Evolutionary conservation across 148 eudicot species (phyloP).

Genomic region (Nyssa sinensis): DNA sequence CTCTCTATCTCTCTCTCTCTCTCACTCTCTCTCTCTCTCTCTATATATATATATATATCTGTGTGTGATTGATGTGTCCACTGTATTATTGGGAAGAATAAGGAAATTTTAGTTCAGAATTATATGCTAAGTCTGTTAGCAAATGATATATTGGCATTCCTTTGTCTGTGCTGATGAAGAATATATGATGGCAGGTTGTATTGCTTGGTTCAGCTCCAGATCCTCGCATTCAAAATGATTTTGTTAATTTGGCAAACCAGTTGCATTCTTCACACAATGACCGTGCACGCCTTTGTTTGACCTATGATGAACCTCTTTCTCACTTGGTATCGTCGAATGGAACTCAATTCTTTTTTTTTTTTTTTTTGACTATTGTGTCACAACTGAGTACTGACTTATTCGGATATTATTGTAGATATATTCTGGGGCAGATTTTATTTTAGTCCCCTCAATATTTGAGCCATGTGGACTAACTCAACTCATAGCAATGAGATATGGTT

Average conservation of each 20-base stretch:
- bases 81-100: background rate
- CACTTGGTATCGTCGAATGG: conserved; percentile 66
- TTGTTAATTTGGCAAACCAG: conserved; percentile 71
- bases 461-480: conserved; percentile 99
- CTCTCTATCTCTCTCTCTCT: too few relatives aligned
- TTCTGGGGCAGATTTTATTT: conserved; percentile 92
- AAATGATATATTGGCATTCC: background rate
- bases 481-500: conserved; percentile 96
- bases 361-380: background rate
- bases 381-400: conserved; percentile 2
- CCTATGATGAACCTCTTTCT: conserved; percentile 96
- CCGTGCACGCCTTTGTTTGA: conserved; percentile 87
- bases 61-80: background rate
- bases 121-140: too few relatives aligned
- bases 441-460: conserved; percentile 96
- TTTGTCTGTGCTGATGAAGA: conserved; percentile 7
- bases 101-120: too few relatives aligned
- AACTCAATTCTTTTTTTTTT: background rate
- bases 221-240: conserved; percentile 83
- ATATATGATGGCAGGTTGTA: conserved; percentile 52
- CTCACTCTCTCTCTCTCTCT: background rate
- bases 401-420: conserved; percentile 58
- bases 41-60: background rate
- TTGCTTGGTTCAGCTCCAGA: conserved; percentile 94
- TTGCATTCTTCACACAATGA: conserved; percentile 81